Conservation (phyloP, 78 protist genomes). For the Dictyostelium brefeldianum region DNA sequence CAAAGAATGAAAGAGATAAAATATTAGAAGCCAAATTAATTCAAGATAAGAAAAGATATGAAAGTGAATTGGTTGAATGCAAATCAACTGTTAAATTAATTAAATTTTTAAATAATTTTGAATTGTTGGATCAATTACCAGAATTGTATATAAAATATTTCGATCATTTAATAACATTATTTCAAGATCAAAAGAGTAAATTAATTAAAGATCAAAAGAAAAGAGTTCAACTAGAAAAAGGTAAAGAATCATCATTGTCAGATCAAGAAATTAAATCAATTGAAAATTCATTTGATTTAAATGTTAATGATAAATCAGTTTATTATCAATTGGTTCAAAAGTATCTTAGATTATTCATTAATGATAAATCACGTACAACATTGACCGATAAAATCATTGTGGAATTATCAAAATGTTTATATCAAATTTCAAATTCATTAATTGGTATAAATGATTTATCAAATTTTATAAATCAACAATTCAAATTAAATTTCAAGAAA, state of each 20-base stretch:
- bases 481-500: neutral
- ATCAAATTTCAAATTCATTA: neutral
- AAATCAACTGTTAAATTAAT: neutral
- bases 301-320: neutral
- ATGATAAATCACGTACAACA: neutral
- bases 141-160: neutral
- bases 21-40: neutral
- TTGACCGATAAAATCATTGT: neutral
- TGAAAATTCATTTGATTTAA: neutral
- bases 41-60: neutral
- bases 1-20: slow-evolving; percentile 6
- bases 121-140: neutral
- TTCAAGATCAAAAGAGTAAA: neutral
- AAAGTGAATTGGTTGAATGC: neutral
- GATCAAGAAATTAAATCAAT: neutral
- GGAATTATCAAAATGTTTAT: neutral
- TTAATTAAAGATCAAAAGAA: neutral
- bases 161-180: neutral
- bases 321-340: slow-evolving; percentile 33
- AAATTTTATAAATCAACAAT: neutral
- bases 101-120: slow-evolving; percentile 1
- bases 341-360: slow-evolving; percentile 2
- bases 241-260: neutral
- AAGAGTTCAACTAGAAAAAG: neutral
- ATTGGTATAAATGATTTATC: neutral